phyloP scores from a whole-genome alignment of 2,329 filamentous ascomycete species.

The Diaporthe longicolla region DNA sequence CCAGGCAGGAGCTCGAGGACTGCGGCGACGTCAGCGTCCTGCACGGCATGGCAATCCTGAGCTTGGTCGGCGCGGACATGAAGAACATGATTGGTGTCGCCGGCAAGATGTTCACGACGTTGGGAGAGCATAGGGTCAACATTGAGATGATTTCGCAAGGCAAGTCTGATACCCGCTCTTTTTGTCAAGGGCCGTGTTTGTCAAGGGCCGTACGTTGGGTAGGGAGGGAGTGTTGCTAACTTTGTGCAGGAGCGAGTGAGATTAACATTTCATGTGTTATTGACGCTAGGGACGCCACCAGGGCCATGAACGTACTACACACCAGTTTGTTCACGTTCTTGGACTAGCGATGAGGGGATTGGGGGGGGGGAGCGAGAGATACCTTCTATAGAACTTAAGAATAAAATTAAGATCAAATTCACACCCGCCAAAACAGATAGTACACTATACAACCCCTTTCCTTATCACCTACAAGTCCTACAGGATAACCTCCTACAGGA shows the following conservation, averaged over 20 bases:
- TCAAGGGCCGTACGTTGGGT: no score
- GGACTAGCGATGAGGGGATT: conserved; percentile 64
- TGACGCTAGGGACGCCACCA: conserved; percentile 88
- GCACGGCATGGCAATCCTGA: conserved; percentile 94
- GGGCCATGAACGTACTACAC: conserved; percentile 95
- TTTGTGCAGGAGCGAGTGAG: conserved; percentile 84
- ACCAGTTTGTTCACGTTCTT: conserved; percentile 97
- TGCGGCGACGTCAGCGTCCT: conserved; percentile 94
- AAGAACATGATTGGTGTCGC: conserved; percentile 97
- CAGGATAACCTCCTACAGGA: no score
- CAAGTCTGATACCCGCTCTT: conserved; percentile 56
- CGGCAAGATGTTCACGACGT: conserved; percentile 92
- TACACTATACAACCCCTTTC: no score
- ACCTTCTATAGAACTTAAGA: no score
- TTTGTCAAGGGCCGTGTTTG: no score
- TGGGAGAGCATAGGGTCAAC: conserved; percentile 95
- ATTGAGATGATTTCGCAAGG: conserved; percentile 99
- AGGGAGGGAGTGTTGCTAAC: not conserved
- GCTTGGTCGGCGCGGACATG: conserved; percentile 94
- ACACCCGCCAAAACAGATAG: no score
- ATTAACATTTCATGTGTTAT: conserved; percentile 99
- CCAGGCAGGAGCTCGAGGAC: conserved; percentile 79
- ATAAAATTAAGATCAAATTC: no score
- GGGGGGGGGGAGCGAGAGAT: no score
- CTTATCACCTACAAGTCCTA: no score